Evolutionary conservation across 352 stramenopile species (phyloP), one percentile per base, ranked within the genome.

Genomic region (Phytophthora quininea): DNA sequence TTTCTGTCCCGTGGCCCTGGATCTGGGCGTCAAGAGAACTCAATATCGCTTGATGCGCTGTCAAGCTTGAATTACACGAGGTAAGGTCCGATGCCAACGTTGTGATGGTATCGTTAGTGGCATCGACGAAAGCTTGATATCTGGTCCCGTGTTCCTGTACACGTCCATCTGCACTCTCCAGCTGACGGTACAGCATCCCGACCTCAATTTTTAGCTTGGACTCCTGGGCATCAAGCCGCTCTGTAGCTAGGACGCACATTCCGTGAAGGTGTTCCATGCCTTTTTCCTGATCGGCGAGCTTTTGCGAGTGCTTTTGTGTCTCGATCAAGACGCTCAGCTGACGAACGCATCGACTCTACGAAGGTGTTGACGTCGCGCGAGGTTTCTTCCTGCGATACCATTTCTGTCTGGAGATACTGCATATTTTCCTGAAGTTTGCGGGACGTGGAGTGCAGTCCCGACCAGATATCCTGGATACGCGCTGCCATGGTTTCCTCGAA

Each of bases 381-480:
- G 1, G 53, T 37, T 37, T 78, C 75, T 43, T 89, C 80, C n/a
- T 86, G 69, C 3, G 73, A 73, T 40, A 84, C 57, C 70, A 89
- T 71, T 11, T 89, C 79, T 0, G 49, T 67, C 62, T 89, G 76
- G 6, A 90, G 30, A 27, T 75, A 76, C 38, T 74, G 46, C 51
- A 85, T 58, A 31, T 24, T 67, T 54, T 86, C 69, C 47, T 86
- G 57, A 3, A 85, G 54, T 30, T 80, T 81, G 2, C 58, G 45
- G 3, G 75, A 60, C 9, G 77, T 62, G 9, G 71, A 67, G 38
- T 84, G 69, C 40, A 90, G 19, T 3, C 72, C 77, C 3, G 74
- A 69, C 83, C 80, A 91, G 11, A 91, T 62, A 59, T 89, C 74
- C 33, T 85, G 60, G 24, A 91, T 83, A 0, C 80, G 83, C 14